Evolutionary conservation across 1,284 basidiomycete genomes (phyloP), one percentile per base, ranked within the genome.

Genomic region (Abortiporus biennis): DNA sequence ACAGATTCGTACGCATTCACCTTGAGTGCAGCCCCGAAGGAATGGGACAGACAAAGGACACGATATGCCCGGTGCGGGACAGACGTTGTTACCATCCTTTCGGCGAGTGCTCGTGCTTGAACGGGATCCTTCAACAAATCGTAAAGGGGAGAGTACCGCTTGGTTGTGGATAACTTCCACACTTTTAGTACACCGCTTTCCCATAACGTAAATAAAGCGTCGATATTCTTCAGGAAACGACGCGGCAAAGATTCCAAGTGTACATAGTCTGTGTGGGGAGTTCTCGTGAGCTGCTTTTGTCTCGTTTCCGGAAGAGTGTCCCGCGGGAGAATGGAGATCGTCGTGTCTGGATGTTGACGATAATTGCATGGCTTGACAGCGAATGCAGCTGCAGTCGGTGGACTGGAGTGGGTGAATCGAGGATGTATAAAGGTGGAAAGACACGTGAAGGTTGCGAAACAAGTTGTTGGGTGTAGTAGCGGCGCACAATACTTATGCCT

Each of bases 1-100:
- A 79, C 64, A 21, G 64, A 53, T 54, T 85, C 80, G 73, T 80
- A 85, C 9, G 69, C 70, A 46, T 68, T 72, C 40, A 71, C 69
- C 40, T 71, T 71, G 52, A 79, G 58, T 11, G 51, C 54, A 53
- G 64, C 69, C 15, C 77, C 79, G 5, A 78, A 54, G 3, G 60
- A 48, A 46, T 73, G 66, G 0, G 76, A 70, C 20, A 81, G 55
- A 23, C 54, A 47, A 47, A 86, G 62, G 12, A 74, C 54, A 23
- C 64, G 65, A 33, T 70, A 53, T 2, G 71, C 69, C 39, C 65
- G 60, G 16, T 59, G 55, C 17, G 71, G 71, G 15, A 57, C 52
- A 22, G 51, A 52, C n/a, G 68, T 64, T 24, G 57, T 57, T 15
- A 72, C 69, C 42, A 82, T 50, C 23, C 59, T 56, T 47, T 69